A percentile compares a stretch with the other conserved stretches of the same genome.
Evolutionary conservation across 495 filamentous ascomycete species (phyloP).

Genomic region (Echria macrotheca): DNA sequence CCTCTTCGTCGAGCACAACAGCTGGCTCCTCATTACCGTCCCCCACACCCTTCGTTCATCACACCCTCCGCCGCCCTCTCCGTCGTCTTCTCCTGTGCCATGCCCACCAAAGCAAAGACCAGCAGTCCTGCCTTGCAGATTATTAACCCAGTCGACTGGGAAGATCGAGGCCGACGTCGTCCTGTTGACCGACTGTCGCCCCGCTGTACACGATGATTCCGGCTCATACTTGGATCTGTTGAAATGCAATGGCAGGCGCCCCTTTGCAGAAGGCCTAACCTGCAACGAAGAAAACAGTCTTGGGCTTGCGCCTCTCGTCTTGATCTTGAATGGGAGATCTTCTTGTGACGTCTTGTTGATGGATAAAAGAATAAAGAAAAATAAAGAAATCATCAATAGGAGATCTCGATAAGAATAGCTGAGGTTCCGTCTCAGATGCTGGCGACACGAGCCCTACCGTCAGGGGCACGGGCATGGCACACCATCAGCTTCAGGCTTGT

Average conservation of each 20-base stretch:
- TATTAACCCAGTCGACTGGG: slow-evolving; percentile 11
- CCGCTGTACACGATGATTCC: background rate
- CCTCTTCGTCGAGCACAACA: no score
- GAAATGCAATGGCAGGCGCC: no score
- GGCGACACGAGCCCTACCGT: slow-evolving; percentile 32
- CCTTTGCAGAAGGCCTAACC: slow-evolving; percentile 1
- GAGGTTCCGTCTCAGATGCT: slow-evolving; percentile 31
- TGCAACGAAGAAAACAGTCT: background rate
- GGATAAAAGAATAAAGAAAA: background rate
- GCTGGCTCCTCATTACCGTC: no score
- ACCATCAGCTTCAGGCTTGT: slow-evolving; percentile 88
- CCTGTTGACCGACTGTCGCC: background rate
- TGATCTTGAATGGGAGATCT: background rate
- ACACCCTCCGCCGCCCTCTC: no score
- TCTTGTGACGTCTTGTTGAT: background rate
- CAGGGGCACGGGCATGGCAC: slow-evolving; percentile 65
- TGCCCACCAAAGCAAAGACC: no score
- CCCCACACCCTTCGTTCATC: no score
- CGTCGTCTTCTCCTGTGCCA: no score
- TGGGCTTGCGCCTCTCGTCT: slow-evolving; percentile 2
- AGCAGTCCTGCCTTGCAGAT: no score
- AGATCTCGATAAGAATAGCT: background rate
- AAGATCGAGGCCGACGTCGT: background rate
- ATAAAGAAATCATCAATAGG: background rate
- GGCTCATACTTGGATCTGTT: background rate